Evolutionary conservation across 345 rosid genomes (phyloP).

Genomic region (Theobroma cacao): DNA sequence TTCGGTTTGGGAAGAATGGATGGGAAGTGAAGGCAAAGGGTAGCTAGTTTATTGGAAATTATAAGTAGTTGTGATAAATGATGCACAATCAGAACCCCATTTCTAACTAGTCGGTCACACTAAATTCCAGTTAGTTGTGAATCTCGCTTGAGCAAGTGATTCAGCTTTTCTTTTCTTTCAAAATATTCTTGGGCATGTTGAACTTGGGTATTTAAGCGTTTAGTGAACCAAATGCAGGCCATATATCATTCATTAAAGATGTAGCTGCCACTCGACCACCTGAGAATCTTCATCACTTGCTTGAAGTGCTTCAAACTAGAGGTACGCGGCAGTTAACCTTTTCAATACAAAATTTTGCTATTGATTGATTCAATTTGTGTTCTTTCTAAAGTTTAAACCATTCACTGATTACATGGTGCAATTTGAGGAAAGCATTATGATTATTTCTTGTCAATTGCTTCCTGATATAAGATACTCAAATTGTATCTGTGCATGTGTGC

Average conservation of each 20-base stretch:
- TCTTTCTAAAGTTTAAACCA: constrained; percentile 1
- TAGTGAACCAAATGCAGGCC: constrained; percentile 43
- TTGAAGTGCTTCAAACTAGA: constrained; percentile 73
- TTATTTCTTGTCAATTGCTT: background rate
- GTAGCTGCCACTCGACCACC: constrained; percentile 73
- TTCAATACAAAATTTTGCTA: background rate
- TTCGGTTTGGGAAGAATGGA: background rate
- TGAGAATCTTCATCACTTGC: constrained; percentile 57
- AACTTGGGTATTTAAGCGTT: constrained; percentile 7
- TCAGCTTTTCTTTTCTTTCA: background rate
- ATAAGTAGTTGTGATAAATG: background rate
- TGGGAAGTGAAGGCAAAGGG: background rate
- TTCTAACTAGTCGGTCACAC: background rate
- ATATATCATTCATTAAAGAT: constrained; percentile 68
- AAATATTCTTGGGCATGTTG: constrained; percentile 1
- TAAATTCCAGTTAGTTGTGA: background rate
- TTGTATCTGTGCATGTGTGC: background rate
- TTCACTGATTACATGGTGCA: background rate
- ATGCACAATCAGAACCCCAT: background rate
- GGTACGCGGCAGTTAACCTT: constrained; percentile 31
- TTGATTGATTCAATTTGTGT: background rate
- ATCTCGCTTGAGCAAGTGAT: background rate
- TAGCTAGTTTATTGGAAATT: background rate
- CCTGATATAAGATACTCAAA: background rate
- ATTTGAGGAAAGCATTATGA: background rate